Percentiles rank a stretch among this genome's conserved stretches.
Evolutionary conservation across 352 stramenopile species (phyloP).

Genomic region (Plasmopara halstedii): DNA sequence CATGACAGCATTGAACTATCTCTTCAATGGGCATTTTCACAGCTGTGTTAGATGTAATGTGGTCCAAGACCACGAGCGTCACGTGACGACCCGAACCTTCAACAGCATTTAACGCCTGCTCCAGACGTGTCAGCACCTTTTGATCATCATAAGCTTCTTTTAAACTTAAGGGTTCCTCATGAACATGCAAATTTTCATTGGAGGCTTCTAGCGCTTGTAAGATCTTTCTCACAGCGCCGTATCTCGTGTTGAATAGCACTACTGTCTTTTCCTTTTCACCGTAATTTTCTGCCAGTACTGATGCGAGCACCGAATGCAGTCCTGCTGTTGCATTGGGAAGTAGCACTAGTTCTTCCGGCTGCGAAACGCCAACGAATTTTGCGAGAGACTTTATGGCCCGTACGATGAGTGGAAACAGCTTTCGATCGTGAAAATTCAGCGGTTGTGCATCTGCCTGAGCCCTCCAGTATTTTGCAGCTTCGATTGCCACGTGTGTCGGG

Average conservation of each 20-base stretch:
- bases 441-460: slow-evolving; percentile 81
- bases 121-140: slow-evolving; percentile 32
- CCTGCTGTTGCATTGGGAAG: slow-evolving; percentile 86
- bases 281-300: slow-evolving; percentile 19
- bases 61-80: slow-evolving; percentile 84
- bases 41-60: slow-evolving; percentile 92
- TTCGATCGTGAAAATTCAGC: slow-evolving; percentile 87
- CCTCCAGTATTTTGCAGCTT: slow-evolving; percentile 73
- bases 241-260: slow-evolving; percentile 76
- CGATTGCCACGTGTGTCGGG: slow-evolving; percentile 51
- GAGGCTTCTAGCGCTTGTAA: slow-evolving; percentile 31
- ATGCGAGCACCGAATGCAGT: slow-evolving; percentile 80
- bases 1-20: slow-evolving; percentile 62
- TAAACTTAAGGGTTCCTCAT: slow-evolving; percentile 58
- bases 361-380: slow-evolving; percentile 40
- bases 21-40: slow-evolving; percentile 77
- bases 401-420: slow-evolving; percentile 87
- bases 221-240: slow-evolving; percentile 93
- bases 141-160: slow-evolving; percentile 55
- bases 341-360: slow-evolving; percentile 61
- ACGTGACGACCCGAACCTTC: slow-evolving; percentile 25
- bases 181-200: slow-evolving; percentile 22
- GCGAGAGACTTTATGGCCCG: slow-evolving; percentile 72
- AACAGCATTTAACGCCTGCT: slow-evolving; percentile 20
- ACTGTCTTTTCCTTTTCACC: slow-evolving; percentile 32